Conservation (phyloP, 2,329 filamentous ascomycete genomes). For the Cladosporium austrohemisphaericum region DNA sequence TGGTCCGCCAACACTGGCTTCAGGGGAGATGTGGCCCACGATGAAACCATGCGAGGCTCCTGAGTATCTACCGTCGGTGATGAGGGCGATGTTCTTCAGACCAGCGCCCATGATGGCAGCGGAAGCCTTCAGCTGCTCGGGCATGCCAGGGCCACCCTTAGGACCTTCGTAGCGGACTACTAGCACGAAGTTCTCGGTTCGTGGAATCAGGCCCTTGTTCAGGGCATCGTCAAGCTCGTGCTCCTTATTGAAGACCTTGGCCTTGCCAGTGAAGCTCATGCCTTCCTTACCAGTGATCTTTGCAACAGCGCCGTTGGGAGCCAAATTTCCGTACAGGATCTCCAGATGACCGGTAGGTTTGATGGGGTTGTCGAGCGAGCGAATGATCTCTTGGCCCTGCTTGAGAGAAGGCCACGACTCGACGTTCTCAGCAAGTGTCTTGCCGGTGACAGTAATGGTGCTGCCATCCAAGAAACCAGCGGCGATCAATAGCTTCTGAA, state of each 20-base stretch:
- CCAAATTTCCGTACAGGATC: slow-evolving; percentile 81
- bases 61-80: slow-evolving; percentile 87
- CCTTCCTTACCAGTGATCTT: slow-evolving; percentile 98
- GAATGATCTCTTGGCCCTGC: slow-evolving; percentile 77
- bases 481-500: slow-evolving; percentile 80
- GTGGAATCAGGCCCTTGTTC: slow-evolving; percentile 64
- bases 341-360: slow-evolving; percentile 84
- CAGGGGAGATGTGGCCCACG: slow-evolving; percentile 87
- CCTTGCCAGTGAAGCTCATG: slow-evolving; percentile 72
- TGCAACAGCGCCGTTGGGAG: slow-evolving; percentile 83
- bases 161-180: slow-evolving; percentile 93
- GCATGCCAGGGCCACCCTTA: slow-evolving; percentile 92
- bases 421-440: slow-evolving; percentile 78
- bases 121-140: slow-evolving; percentile 83
- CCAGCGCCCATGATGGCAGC: slow-evolving; percentile 92
- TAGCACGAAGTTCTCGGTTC: slow-evolving; percentile 78
- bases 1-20: slow-evolving; percentile 83
- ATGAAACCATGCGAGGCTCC: slow-evolving; percentile 91
- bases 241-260: slow-evolving; percentile 84
- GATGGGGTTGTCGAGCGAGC: slow-evolving; percentile 75
- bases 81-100: slow-evolving; percentile 79
- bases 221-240: slow-evolving; percentile 72
- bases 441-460: slow-evolving; percentile 78
- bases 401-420: slow-evolving; percentile 71
- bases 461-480: slow-evolving; percentile 70